Evolutionary conservation across 352 stramenopile species (phyloP).

Genomic region (Saprolegnia diclina): DNA sequence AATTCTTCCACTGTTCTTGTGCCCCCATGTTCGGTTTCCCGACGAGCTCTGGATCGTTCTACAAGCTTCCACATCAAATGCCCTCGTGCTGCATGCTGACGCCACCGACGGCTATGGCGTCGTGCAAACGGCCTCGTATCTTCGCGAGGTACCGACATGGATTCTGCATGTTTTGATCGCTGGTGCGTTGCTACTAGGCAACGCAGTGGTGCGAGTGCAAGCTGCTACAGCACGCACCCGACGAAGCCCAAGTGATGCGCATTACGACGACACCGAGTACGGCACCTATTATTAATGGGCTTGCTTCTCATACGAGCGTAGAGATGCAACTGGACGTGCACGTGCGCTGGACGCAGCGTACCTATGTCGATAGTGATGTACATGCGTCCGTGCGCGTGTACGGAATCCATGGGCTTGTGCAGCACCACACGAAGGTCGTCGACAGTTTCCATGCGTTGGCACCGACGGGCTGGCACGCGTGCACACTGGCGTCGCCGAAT

Average conservation of each 20-base stretch:
- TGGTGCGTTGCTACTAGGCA: neutral
- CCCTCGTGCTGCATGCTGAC: neutral
- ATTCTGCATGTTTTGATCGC: neutral
- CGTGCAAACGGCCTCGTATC: neutral
- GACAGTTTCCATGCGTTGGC: no score
- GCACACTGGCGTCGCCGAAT: no score
- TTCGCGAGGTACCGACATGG: neutral
- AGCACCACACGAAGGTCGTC: no score
- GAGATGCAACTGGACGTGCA: no score
- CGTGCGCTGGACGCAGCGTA: no score
- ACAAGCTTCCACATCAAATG: neutral
- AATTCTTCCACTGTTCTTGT: conserved; percentile 4
- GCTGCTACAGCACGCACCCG: neutral
- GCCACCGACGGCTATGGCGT: neutral
- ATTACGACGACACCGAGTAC: neutral
- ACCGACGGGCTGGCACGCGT: no score
- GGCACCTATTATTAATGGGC: no score
- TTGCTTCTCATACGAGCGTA: no score
- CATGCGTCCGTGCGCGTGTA: no score
- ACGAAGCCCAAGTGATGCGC: neutral
- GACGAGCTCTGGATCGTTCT: neutral
- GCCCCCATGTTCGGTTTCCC: neutral
- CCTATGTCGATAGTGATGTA: no score
- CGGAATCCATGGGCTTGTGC: no score
- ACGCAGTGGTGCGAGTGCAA: neutral